Percentiles rank a stretch among this genome's conserved stretches.
These are phyloP conservation scores for Metroxylon sagu DNA, from an alignment of 176 grass and related monocot genomes.

Conservation along the genomic window DNA sequence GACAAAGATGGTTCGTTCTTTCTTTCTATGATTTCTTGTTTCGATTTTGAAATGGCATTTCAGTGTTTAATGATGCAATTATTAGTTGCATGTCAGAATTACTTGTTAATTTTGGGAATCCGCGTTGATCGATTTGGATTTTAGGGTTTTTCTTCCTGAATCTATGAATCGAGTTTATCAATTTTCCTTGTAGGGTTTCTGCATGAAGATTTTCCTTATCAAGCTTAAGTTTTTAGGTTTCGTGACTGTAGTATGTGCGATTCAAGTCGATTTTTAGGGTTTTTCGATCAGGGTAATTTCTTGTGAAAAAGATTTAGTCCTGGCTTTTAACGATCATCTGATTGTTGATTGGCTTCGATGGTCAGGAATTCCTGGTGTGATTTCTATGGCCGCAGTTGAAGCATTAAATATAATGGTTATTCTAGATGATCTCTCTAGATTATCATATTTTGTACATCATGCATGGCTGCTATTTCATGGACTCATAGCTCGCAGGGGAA, in stretches of 20 bases:
- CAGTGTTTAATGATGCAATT: neutral
- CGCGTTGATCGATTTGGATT: neutral
- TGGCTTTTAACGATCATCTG: too few species aligned
- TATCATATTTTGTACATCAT: too few species aligned
- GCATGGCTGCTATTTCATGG: too few species aligned
- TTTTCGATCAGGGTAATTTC: neutral
- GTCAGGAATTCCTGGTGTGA: too few species aligned
- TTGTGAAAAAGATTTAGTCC: too few species aligned
- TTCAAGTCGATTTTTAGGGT: neutral
- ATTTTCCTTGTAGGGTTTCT: neutral
- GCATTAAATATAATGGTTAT: too few species aligned
- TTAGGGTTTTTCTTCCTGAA: conserved; percentile 1
- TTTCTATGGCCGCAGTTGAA: too few species aligned
- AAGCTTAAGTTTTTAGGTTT: neutral
- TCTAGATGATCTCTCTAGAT: too few species aligned
- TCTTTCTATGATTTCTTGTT: neutral
- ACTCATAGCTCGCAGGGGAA: too few species aligned
- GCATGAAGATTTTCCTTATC: neutral
- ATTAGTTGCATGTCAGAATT: neutral
- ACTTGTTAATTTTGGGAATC: neutral
- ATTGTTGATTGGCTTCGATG: too few species aligned
- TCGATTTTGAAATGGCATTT: conserved; percentile 6
- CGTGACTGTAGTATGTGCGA: neutral
- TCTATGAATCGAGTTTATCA: neutral
- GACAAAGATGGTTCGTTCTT: neutral